Percentiles rank a stretch among this genome's conserved stretches.
phyloP scores from a whole-genome alignment of 129 eudicot genomes.

The Chrysanthemum makinoi region DNA sequence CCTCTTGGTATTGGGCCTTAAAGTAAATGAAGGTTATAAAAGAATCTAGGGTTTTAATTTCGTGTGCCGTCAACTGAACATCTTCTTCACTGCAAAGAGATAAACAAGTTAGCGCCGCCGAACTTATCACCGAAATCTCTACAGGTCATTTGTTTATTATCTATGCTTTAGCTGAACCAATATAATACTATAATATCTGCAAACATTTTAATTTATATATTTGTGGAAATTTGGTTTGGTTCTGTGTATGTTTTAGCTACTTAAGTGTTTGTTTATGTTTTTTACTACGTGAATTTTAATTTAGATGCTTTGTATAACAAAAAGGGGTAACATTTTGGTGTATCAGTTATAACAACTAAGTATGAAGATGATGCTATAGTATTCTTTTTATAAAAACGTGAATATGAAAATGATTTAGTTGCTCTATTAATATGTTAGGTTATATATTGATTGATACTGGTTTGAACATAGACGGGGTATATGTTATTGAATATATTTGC shows the following conservation, averaged over 20 bases:
- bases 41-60: constrained; percentile 32
- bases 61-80: constrained; percentile 19
- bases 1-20: constrained; percentile 12
- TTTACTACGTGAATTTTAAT: not conserved
- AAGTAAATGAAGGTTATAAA: constrained; percentile 25
- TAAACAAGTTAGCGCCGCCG: constrained; percentile 27
- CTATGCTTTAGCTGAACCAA: no score
- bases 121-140: constrained; percentile 19
- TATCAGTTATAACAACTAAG: not conserved
- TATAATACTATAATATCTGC: no score
- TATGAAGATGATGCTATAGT: not conserved
- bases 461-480: not conserved
- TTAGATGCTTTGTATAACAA: not conserved
- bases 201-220: no score
- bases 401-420: not conserved
- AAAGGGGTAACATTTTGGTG: not conserved
- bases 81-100: not conserved
- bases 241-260: not conserved
- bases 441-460: not conserved
- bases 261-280: not conserved
- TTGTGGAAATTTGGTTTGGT: not conserved
- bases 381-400: no score
- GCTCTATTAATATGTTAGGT: no score
- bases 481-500: not conserved
- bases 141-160: constrained; percentile 15